phyloP scores from a whole-genome alignment of 768 basidiomycete species.

The Neoboletus magnificus region DNA sequence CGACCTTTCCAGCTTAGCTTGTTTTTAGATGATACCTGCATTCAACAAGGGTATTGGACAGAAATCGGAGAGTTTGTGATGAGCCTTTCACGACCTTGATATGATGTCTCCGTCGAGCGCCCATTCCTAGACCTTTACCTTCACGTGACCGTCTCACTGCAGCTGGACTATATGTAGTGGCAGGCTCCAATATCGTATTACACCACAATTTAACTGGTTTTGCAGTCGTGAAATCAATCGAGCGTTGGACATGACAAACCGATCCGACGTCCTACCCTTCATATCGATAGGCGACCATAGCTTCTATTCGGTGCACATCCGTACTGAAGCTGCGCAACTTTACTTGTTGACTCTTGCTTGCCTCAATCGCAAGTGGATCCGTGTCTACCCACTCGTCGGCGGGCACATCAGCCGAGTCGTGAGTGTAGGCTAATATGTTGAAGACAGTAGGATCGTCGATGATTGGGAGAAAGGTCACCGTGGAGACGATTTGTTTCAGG shows the following conservation, averaged over 20 bases:
- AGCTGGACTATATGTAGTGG: background rate
- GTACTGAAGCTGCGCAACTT: slow-evolving; percentile 96
- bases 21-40: slow-evolving; percentile 50
- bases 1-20: background rate
- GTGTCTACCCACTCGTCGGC: slow-evolving; percentile 96
- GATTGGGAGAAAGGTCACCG: slow-evolving; percentile 94
- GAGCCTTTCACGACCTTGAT: slow-evolving; percentile 18
- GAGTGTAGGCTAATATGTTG: slow-evolving; percentile 96
- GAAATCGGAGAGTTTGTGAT: slow-evolving; percentile 49
- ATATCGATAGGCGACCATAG: slow-evolving; percentile 96
- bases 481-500: slow-evolving; percentile 96
- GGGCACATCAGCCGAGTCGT: slow-evolving; percentile 87
- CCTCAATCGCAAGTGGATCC: slow-evolving; percentile 88
- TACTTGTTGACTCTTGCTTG: slow-evolving; percentile 89
- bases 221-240: background rate
- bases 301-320: slow-evolving; percentile 95
- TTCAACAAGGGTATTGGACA: slow-evolving; percentile 53
- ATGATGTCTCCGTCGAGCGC: background rate
- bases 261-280: slow-evolving; percentile 52
- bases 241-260: background rate
- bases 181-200: background rate
- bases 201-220: background rate
- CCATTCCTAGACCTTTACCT: background rate
- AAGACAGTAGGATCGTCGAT: slow-evolving; percentile 95
- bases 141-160: background rate